Percentiles rank a stretch among this genome's conserved stretches.
These are phyloP conservation scores for Lasiodiplodia hormozganensis DNA, from an alignment of 2,329 filamentous ascomycete species.

Conservation along the genomic window DNA sequence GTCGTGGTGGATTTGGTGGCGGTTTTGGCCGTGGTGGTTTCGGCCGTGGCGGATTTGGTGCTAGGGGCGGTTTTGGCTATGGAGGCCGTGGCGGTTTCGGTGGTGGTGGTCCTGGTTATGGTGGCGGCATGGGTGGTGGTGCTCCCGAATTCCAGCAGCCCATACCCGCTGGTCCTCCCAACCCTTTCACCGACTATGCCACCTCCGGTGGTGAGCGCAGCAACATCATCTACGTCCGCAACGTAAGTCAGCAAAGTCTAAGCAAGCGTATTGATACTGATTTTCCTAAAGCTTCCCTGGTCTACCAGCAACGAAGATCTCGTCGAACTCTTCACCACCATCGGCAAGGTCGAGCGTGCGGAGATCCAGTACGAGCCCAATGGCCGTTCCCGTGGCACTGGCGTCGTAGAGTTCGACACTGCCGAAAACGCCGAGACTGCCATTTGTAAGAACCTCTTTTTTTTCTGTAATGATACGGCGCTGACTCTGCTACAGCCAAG, in stretches of 20 bases:
- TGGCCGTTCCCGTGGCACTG: conserved; percentile 90
- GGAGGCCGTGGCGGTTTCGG: conserved; percentile 57
- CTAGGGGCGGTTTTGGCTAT: conserved; percentile 66
- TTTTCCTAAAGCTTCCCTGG: conserved; percentile 79
- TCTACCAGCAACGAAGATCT: conserved; percentile 98
- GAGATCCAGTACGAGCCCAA: conserved; percentile 99
- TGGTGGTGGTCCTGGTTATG: conserved; percentile 54
- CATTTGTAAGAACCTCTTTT: conserved; percentile 64
- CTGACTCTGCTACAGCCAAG: conserved; percentile 66
- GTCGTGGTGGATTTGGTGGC: conserved; percentile 52
- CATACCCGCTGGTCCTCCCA: conserved; percentile 68
- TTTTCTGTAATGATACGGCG: neutral
- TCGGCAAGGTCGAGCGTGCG: conserved; percentile 97
- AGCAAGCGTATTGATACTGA: conserved; percentile 35
- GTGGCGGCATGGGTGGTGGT: conserved; percentile 51
- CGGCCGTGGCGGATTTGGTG: conserved; percentile 54
- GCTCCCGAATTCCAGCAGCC: conserved; percentile 40
- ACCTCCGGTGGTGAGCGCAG: conserved; percentile 84
- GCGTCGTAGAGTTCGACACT: conserved; percentile 92
- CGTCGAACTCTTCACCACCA: conserved; percentile 94
- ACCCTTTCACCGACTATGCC: conserved; percentile 93
- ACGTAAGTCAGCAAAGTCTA: conserved; percentile 68
- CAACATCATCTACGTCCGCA: conserved; percentile 92
- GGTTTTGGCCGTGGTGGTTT: conserved; percentile 63
- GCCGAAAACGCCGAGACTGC: conserved; percentile 87